Conservation (phyloP, 805 yeast species). For the Saturnispora diversa region DNA sequence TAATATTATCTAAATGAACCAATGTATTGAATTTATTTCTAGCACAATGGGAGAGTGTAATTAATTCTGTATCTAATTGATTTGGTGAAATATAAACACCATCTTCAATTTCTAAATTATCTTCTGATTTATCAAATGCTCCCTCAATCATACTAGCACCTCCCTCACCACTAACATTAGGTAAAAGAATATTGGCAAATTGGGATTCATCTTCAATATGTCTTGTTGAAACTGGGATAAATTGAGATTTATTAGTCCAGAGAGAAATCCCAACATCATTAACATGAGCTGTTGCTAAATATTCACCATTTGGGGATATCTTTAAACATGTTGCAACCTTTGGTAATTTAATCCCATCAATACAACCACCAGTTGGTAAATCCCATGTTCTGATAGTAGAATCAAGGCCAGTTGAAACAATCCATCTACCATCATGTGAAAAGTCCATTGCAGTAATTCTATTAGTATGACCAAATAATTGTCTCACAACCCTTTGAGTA, state of each 20-base stretch:
- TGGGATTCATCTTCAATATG: slow-evolving; percentile 70
- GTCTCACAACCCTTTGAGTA: slow-evolving; percentile 78
- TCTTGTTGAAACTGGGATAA: slow-evolving; percentile 65
- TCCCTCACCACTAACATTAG: slow-evolving; percentile 73
- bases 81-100: slow-evolving; percentile 44
- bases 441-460: slow-evolving; percentile 83
- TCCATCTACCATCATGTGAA: slow-evolving; percentile 94
- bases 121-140: slow-evolving; percentile 47
- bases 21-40: slow-evolving; percentile 72
- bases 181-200: slow-evolving; percentile 54
- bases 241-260: slow-evolving; percentile 90
- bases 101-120: slow-evolving; percentile 22
- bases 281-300: slow-evolving; percentile 88
- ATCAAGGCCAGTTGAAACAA: slow-evolving; percentile 75
- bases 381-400: slow-evolving; percentile 94
- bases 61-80: slow-evolving; percentile 54
- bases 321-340: slow-evolving; percentile 74
- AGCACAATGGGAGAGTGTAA: slow-evolving; percentile 73
- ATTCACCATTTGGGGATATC: slow-evolving; percentile 82
- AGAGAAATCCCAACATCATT: slow-evolving; percentile 80
- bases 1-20: slow-evolving; percentile 74
- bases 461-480: slow-evolving; percentile 81
- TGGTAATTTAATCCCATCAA: slow-evolving; percentile 77
- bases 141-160: slow-evolving; percentile 69
- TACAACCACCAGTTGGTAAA: slow-evolving; percentile 92